Evolutionary conservation across 805 yeast species (phyloP).

Genomic region (Lachancea sp.): DNA sequence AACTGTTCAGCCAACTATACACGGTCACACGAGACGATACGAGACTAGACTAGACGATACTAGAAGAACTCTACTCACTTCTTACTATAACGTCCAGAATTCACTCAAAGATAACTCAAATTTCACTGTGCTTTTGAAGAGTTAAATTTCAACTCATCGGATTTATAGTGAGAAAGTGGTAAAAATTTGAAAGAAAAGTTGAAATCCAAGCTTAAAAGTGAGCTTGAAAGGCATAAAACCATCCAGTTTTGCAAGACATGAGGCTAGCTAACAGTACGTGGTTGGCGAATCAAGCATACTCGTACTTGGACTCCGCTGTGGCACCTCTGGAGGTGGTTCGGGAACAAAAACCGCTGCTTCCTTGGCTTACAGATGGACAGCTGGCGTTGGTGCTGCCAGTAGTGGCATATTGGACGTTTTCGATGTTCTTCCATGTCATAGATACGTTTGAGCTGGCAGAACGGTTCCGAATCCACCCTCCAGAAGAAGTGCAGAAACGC

Average conservation of each 20-base stretch:
- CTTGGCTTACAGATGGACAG: conserved; percentile 64
- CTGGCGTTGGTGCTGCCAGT: conserved; percentile 72
- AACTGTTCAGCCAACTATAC: too few species aligned
- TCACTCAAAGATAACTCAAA: not conserved
- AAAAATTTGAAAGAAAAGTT: too few species aligned
- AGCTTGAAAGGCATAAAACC: too few species aligned
- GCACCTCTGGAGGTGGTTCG: conserved; percentile 28
- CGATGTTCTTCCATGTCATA: conserved; percentile 64
- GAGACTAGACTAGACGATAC: too few species aligned
- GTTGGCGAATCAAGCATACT: conserved; percentile 12
- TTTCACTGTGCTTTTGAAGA: not conserved
- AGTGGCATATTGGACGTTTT: conserved; percentile 75
- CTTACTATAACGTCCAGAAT: too few species aligned
- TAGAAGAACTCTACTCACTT: too few species aligned
- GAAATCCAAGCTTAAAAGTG: too few species aligned
- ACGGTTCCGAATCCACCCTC: conserved; percentile 82
- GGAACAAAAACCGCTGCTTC: conserved; percentile 40
- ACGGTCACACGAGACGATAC: too few species aligned
- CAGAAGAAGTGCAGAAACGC: conserved; percentile 70
- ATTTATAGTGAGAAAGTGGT: not conserved
- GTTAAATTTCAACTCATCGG: not conserved
- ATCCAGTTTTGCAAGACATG: too few species aligned
- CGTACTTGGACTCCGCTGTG: conserved; percentile 19
- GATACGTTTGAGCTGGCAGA: conserved; percentile 75
- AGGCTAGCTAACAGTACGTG: not conserved